Evolutionary conservation across 192 early-diverging fungal species (phyloP).

Genomic region (Podila horticola): DNA sequence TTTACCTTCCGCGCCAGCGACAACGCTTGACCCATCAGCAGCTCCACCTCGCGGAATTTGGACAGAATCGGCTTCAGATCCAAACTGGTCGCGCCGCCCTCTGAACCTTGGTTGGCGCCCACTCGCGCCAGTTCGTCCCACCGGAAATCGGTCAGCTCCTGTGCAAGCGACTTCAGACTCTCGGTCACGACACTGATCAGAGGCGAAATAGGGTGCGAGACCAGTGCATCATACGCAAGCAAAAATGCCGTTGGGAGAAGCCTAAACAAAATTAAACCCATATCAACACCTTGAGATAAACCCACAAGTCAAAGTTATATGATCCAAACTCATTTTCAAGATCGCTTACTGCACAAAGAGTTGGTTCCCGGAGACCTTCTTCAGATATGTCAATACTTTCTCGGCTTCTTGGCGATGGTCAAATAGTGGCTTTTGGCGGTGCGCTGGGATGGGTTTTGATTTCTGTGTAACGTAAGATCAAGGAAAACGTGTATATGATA

Average conservation of each 20-base stretch:
- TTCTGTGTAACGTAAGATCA: slow-evolving; percentile 30
- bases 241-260: slow-evolving; percentile 63
- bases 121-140: slow-evolving; percentile 46
- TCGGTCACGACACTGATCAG: slow-evolving; percentile 48
- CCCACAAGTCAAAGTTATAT: no score
- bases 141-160: slow-evolving; percentile 48
- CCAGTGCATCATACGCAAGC: slow-evolving; percentile 79
- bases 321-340: slow-evolving; percentile 3
- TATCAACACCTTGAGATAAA: slow-evolving; percentile 26
- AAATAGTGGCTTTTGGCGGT: slow-evolving; percentile 83
- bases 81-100: neutral
- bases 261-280: neutral
- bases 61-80: slow-evolving; percentile 35
- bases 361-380: slow-evolving; percentile 10
- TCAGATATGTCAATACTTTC: slow-evolving; percentile 60
- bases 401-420: slow-evolving; percentile 80
- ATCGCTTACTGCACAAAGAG: slow-evolving; percentile 29
- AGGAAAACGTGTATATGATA: no score
- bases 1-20: slow-evolving; percentile 61
- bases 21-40: slow-evolving; percentile 53
- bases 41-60: slow-evolving; percentile 52
- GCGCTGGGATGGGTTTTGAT: slow-evolving; percentile 64
- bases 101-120: neutral
- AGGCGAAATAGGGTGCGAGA: slow-evolving; percentile 61
- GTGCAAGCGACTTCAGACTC: slow-evolving; percentile 42